Percentiles rank a stretch among this genome's conserved stretches.
phyloP scores from a whole-genome alignment of 2,329 filamentous ascomycete species.

The Domatiomyces catenatus region DNA sequence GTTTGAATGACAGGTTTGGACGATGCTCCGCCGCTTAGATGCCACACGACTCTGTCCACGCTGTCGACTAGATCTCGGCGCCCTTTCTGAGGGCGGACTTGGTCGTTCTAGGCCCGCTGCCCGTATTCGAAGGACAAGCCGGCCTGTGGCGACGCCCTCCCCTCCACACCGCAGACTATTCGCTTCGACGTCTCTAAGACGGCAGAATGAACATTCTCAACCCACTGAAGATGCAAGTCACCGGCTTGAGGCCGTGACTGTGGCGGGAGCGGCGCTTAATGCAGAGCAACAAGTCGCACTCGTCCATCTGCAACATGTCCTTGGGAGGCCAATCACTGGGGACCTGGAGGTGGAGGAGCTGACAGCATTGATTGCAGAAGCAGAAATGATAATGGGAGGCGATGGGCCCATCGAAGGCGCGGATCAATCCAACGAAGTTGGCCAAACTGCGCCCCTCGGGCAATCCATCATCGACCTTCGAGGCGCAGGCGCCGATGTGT shows the following conservation, averaged over 20 bases:
- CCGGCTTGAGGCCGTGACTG: neutral
- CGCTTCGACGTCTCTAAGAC: neutral
- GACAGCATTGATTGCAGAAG: neutral
- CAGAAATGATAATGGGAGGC: neutral
- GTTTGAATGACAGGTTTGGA: neutral
- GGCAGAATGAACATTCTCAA: neutral
- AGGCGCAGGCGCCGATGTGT: slow-evolving; percentile 29
- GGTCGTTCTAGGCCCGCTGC: neutral
- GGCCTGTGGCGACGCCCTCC: slow-evolving; percentile 1
- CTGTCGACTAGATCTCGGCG: slow-evolving; percentile 22
- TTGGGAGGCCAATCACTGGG: slow-evolving; percentile 11
- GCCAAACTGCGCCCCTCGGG: neutral
- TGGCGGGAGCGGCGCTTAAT: neutral
- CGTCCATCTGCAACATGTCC: slow-evolving; percentile 7
- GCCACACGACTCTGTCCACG: neutral
- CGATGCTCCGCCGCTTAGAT: neutral
- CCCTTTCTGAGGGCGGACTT: slow-evolving; percentile 23
- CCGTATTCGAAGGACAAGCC: neutral
- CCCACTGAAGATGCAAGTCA: neutral
- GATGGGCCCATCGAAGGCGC: neutral
- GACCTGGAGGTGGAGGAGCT: slow-evolving; percentile 10
- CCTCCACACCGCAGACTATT: slow-evolving; percentile 8
- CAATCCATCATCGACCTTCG: slow-evolving; percentile 1
- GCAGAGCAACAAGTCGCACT: slow-evolving; percentile 7
- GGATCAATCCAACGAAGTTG: neutral